phyloP scores from a whole-genome alignment of 495 filamentous ascomycete species.

The Penicillium pulvis region DNA sequence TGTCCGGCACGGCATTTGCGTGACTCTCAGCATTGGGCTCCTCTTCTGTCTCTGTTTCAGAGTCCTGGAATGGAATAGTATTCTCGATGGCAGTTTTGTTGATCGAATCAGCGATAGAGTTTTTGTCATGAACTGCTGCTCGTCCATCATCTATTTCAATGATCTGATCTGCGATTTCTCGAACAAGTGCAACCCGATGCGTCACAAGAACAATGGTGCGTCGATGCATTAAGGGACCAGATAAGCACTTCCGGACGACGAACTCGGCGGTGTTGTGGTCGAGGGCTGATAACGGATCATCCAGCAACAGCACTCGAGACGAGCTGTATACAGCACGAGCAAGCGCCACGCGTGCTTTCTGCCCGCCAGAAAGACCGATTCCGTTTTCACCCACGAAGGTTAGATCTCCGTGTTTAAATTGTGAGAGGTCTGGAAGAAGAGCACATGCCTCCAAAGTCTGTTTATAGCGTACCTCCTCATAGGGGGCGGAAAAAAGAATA shows the following conservation, averaged over 20 bases:
- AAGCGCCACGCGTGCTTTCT: conserved; percentile 67
- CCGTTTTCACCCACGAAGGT: conserved; percentile 73
- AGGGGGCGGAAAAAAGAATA: conserved; percentile 74
- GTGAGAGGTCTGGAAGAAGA: conserved; percentile 62
- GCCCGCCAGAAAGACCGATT: conserved; percentile 69
- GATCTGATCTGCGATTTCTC: conserved; percentile 64
- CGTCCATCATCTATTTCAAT: conserved; percentile 63
- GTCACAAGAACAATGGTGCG: conserved; percentile 74
- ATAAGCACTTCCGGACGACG: conserved; percentile 69
- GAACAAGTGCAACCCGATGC: conserved; percentile 72
- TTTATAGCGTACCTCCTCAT: conserved; percentile 63
- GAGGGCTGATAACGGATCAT: conserved; percentile 69
- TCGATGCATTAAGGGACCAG: conserved; percentile 60
- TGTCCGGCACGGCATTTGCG: conserved; percentile 59
- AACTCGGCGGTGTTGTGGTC: conserved; percentile 76
- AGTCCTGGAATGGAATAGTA: conserved; percentile 23
- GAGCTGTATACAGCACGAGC: conserved; percentile 72
- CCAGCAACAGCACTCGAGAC: conserved; percentile 64
- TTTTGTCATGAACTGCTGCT: conserved; percentile 50
- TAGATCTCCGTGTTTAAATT: conserved; percentile 65
- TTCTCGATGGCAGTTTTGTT: conserved; percentile 23
- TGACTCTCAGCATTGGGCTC: conserved; percentile 45
- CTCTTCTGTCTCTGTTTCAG: conserved; percentile 37
- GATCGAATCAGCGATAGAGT: conserved; percentile 24
- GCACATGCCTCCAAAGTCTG: conserved; percentile 64